Percentiles rank a stretch among this genome's conserved stretches.
phyloP scores from a whole-genome alignment of 371 early-diverging fungal genomes.

The Phascolomyces articulosus region DNA sequence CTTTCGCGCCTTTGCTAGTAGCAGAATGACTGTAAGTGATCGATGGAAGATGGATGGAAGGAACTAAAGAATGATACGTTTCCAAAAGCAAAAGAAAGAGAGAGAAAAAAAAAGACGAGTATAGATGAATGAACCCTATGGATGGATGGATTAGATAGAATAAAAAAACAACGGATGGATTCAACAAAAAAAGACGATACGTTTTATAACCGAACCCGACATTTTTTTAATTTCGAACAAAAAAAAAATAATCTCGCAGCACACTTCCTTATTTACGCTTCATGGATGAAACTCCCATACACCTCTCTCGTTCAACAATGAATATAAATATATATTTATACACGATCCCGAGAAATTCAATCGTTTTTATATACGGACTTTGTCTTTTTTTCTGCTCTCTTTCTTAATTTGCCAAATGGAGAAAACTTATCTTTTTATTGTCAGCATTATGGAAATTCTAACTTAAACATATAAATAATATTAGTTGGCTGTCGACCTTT shows the following conservation, averaged over 20 bases:
- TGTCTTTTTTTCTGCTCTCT: background rate
- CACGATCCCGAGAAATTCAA: background rate
- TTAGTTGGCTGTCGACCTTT: slow-evolving; percentile 97
- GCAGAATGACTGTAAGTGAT: slow-evolving; percentile 18
- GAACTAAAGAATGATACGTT: background rate
- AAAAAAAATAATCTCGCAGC: slow-evolving; percentile 6
- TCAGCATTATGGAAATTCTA: background rate
- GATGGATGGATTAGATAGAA: slow-evolving; percentile 20
- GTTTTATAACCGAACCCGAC: background rate
- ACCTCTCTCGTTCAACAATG: too few relatives aligned
- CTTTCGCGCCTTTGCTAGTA: slow-evolving; percentile 15
- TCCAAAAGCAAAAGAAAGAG: background rate
- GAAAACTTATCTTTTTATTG: background rate
- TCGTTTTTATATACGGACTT: background rate
- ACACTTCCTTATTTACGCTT: background rate
- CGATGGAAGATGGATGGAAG: background rate
- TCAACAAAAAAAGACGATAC: slow-evolving; percentile 1
- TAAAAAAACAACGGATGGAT: background rate
- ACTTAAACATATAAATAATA: slow-evolving; percentile 13
- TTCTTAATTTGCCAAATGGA: background rate
- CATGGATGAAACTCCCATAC: too few relatives aligned
- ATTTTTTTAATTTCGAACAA: background rate
- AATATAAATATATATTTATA: too few relatives aligned
- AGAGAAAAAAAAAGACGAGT: slow-evolving; percentile 9
- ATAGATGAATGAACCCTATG: background rate